phyloP scores from a whole-genome alignment of 441 rosid genomes.

The Codiaeum variegatum region DNA sequence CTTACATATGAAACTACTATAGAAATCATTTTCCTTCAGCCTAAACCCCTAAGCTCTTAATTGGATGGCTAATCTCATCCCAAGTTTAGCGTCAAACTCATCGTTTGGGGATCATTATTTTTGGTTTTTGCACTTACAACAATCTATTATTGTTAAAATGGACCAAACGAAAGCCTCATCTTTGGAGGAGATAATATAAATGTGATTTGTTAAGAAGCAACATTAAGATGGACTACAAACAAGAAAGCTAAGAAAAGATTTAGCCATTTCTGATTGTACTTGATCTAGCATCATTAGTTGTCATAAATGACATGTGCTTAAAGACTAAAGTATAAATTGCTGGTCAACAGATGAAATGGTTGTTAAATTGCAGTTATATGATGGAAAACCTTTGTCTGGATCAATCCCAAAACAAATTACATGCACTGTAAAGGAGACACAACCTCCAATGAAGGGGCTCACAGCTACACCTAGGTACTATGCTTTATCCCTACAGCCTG shows the following conservation, averaged over 20 bases:
- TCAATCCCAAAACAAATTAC: constrained; percentile 78
- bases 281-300: background rate
- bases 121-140: background rate
- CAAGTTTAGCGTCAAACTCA: background rate
- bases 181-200: background rate
- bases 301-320: background rate
- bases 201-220: background rate
- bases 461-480: constrained; percentile 70
- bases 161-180: background rate
- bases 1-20: background rate
- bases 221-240: background rate
- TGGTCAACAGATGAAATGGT: constrained; percentile 76
- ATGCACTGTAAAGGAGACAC: constrained; percentile 70
- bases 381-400: constrained; percentile 74
- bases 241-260: background rate
- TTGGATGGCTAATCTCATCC: background rate
- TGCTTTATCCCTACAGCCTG: background rate
- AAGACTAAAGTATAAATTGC: background rate
- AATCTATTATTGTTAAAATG: background rate
- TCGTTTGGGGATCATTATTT: background rate
- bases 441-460: constrained; percentile 53
- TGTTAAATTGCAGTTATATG: constrained; percentile 64
- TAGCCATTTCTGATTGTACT: background rate
- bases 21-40: background rate
- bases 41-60: background rate